Evolutionary conservation across 1,284 basidiomycete genomes (phyloP).

Genomic region (Cutaneotrichosporon dermatis): DNA sequence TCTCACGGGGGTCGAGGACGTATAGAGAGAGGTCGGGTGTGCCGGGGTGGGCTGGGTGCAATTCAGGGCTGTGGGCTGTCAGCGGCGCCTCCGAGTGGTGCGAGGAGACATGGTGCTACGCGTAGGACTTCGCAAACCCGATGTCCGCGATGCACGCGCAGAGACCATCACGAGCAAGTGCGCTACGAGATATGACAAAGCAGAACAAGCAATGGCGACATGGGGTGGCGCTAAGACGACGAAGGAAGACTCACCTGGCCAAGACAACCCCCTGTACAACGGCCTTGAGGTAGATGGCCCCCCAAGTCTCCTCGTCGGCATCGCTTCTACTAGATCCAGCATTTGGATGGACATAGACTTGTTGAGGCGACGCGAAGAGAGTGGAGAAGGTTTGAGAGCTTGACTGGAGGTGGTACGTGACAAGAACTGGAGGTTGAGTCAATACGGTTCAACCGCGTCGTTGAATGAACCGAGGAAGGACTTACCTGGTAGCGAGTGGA

Average conservation of each 20-base stretch:
- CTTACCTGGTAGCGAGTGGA: slow-evolving; percentile 45
- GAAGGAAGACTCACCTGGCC: slow-evolving; percentile 32
- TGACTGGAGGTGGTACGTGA: slow-evolving; percentile 40
- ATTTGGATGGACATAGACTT: slow-evolving; percentile 43
- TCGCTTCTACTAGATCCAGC: slow-evolving; percentile 16
- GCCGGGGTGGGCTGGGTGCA: slow-evolving; percentile 30
- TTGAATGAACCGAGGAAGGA: not conserved
- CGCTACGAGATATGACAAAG: too few relatives aligned
- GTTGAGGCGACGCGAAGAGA: slow-evolving; percentile 33
- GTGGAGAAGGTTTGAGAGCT: slow-evolving; percentile 38
- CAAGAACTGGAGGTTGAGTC: slow-evolving; percentile 26
- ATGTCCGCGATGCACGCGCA: too few relatives aligned
- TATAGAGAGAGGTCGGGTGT: slow-evolving; percentile 42
- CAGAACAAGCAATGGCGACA: too few relatives aligned
- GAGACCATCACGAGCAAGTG: too few relatives aligned
- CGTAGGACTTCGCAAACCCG: too few relatives aligned
- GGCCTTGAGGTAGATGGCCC: slow-evolving; percentile 44
- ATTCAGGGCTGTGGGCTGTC: slow-evolving; percentile 34
- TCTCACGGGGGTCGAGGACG: slow-evolving; percentile 45
- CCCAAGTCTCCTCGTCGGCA: slow-evolving; percentile 37
- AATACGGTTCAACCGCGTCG: too few relatives aligned
- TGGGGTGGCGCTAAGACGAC: too few relatives aligned
- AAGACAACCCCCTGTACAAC: slow-evolving; percentile 41
- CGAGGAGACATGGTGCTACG: not conserved
- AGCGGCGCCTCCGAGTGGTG: not conserved